Percentiles rank a stretch among this genome's conserved stretches.
Conservation (phyloP, 345 rosid genomes). For the Lenwebbia sp. region DNA sequence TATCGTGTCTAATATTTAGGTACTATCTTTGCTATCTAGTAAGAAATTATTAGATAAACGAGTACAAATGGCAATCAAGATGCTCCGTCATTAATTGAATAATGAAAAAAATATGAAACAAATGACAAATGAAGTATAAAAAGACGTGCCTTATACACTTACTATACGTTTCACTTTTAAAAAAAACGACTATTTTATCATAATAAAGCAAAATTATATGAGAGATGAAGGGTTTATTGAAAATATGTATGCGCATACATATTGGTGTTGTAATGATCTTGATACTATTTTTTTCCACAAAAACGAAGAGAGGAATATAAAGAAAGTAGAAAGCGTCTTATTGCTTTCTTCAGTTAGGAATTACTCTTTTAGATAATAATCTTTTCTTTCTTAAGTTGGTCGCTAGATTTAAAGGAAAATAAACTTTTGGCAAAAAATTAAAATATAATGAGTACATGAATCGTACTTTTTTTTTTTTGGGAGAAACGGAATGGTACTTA, state of each 20-base stretch:
- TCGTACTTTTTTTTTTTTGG: no score
- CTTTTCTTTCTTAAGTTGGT: neutral
- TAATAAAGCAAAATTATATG: neutral
- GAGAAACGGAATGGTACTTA: neutral
- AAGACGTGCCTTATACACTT: neutral
- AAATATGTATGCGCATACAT: neutral
- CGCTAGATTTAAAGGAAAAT: neutral
- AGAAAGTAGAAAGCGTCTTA: neutral
- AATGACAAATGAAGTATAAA: neutral
- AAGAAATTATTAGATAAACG: neutral
- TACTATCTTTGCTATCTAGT: neutral
- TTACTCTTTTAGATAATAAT: neutral
- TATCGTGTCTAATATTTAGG: neutral
- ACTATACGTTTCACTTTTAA: neutral
- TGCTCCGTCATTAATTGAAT: neutral
- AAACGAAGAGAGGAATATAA: neutral
- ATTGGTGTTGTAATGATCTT: neutral
- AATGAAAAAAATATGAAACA: neutral
- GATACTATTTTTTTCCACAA: neutral
- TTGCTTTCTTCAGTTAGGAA: neutral
- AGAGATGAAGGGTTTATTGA: neutral
- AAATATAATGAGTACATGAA: neutral
- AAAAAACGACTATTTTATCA: neutral
- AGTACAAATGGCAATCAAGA: neutral
- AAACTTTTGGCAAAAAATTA: neutral